A percentile compares a stretch with the other conserved stretches of the same genome.
These are phyloP conservation scores for Parafenestella ontariensis DNA, from an alignment of 2,329 filamentous ascomycete genomes.

Conservation along the genomic window DNA sequence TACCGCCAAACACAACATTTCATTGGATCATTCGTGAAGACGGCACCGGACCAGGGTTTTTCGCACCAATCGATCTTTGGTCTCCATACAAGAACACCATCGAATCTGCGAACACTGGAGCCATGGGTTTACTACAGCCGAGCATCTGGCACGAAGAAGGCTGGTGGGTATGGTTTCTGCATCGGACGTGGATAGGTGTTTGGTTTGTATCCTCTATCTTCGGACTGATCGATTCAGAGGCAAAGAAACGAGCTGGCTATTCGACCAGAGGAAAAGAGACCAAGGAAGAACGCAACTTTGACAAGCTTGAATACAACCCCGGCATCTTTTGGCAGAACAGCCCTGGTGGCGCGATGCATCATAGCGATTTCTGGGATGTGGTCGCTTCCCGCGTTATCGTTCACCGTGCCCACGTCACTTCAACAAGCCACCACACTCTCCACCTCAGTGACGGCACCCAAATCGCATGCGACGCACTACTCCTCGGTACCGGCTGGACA, in stretches of 20 bases:
- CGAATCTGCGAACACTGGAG: conserved; percentile 10
- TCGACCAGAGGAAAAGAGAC: not conserved
- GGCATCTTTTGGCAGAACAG: conserved; percentile 31
- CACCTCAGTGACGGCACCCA: conserved; percentile 14
- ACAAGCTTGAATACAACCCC: conserved; percentile 19
- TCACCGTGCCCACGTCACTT: conserved; percentile 23
- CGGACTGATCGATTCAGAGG: not conserved
- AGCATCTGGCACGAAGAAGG: conserved; percentile 1
- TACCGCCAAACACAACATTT: conserved; percentile 32
- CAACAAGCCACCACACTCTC: conserved; percentile 12
- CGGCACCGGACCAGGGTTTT: conserved; percentile 37
- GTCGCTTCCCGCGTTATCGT: conserved; percentile 33
- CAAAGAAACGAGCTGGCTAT: conserved; percentile 13
- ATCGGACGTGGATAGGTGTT: conserved; percentile 12
- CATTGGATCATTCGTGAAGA: conserved; percentile 42
- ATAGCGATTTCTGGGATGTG: conserved; percentile 31
- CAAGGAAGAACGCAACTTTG: conserved; percentile 21
- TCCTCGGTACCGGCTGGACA: conserved; percentile 37
- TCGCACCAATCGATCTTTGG: conserved; percentile 21
- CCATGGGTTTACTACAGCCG: conserved; percentile 17
- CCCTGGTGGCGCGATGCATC: conserved; percentile 25
- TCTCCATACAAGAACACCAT: conserved; percentile 8
- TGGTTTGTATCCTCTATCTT: conserved; percentile 15
- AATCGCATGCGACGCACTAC: conserved; percentile 30
- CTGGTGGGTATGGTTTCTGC: conserved; percentile 21